These are phyloP conservation scores for Teratosphaeria viscida DNA, from an alignment of 2,329 filamentous ascomycete species.

Conservation along the genomic window DNA sequence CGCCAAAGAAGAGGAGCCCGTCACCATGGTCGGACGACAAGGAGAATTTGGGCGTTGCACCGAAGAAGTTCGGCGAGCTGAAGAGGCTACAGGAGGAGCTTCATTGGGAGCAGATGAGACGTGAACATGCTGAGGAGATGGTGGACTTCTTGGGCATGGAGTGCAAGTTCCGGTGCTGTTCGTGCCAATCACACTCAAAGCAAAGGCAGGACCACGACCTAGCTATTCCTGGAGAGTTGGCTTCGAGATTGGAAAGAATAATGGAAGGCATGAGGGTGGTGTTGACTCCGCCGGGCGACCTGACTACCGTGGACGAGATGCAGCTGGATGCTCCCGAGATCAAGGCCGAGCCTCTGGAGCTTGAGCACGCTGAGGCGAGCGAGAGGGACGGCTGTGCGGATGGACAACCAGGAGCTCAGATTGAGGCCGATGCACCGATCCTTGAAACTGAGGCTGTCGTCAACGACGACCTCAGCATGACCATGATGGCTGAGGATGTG, in stretches of 20 bases:
- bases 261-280: constrained; percentile 12
- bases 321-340: constrained; percentile 40
- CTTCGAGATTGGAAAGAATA: constrained; percentile 6
- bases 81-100: constrained; percentile 44
- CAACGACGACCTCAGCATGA: constrained; percentile 16
- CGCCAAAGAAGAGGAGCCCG: constrained; percentile 34
- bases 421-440: constrained; percentile 4
- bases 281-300: constrained; percentile 10
- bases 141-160: constrained; percentile 68
- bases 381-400: neutral
- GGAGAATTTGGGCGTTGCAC: constrained; percentile 31
- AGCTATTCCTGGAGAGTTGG: constrained; percentile 18
- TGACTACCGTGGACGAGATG: constrained; percentile 12
- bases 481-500: constrained; percentile 10
- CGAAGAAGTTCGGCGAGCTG: constrained; percentile 36
- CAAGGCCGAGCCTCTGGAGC: constrained; percentile 12
- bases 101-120: constrained; percentile 44
- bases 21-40: constrained; percentile 39
- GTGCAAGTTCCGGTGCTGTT: constrained; percentile 58
- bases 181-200: constrained; percentile 39
- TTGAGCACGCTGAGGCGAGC: neutral
- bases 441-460: constrained; percentile 4
- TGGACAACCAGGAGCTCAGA: constrained; percentile 1
- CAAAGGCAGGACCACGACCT: constrained; percentile 28
- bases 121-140: constrained; percentile 59